Evolutionary conservation across 2,329 filamentous ascomycete species (phyloP).

Genomic region (Cadophora gregata): DNA sequence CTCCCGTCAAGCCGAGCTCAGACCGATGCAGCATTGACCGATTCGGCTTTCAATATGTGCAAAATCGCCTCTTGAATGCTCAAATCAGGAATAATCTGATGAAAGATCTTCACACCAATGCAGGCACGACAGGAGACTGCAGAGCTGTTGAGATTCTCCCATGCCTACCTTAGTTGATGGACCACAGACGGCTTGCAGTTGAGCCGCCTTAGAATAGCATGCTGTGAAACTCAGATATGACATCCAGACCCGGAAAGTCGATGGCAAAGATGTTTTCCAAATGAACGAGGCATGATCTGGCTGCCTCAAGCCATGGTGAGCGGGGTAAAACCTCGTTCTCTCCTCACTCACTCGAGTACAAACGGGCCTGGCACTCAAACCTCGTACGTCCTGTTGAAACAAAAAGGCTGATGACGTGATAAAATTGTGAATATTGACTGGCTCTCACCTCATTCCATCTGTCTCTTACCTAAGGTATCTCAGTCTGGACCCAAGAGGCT

Average conservation of each 20-base stretch:
- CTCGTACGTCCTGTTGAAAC: slow-evolving; percentile 29
- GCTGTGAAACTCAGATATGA: background rate
- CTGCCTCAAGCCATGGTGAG: slow-evolving; percentile 1
- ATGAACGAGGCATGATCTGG: background rate
- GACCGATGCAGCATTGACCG: slow-evolving; percentile 9
- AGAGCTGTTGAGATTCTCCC: background rate
- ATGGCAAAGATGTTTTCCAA: background rate
- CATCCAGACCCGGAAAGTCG: slow-evolving; percentile 6
- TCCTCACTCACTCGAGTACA: slow-evolving; percentile 21
- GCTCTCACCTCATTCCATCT: background rate
- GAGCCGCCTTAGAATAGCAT: background rate
- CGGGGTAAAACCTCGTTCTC: slow-evolving; percentile 15
- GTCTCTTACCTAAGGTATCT: background rate
- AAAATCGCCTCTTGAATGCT: background rate
- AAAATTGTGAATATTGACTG: slow-evolving; percentile 13
- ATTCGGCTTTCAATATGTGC: background rate
- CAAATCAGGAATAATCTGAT: background rate
- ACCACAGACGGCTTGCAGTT: background rate
- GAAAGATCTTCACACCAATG: background rate
- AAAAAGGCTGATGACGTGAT: slow-evolving; percentile 20
- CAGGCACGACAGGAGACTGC: slow-evolving; percentile 8
- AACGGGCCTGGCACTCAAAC: slow-evolving; percentile 28
- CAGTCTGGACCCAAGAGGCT: background rate
- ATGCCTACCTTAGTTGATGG: background rate
- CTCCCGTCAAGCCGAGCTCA: slow-evolving; percentile 18